Base-by-base conservation (phyloP, 179 eudicot species). In the Patellifolia procumbens region DNA sequence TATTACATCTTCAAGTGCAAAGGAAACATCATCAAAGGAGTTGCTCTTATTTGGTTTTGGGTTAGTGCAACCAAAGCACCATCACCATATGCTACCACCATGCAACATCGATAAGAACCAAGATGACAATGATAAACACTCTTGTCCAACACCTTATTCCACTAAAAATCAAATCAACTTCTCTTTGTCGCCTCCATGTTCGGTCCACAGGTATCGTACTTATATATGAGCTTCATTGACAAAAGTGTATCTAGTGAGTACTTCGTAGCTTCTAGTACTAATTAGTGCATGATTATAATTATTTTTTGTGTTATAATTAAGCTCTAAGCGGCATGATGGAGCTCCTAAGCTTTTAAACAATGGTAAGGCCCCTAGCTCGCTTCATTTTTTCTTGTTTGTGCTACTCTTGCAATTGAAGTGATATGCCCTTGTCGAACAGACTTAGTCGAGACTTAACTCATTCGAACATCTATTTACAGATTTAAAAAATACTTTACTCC, bases 361-460 rank as follows among this genome's bases (percentile, higher is more conserved):
- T 22, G 61, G 82, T 79, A 69, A 68, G 64, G 5, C 46, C 28
- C n/a, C n/a, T n/a, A n/a, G n/a, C n/a, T n/a, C n/a, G n/a, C n/a
- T n/a, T 22, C 24, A 7, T 28, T 13, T 64, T 43, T 39, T 53
- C 3, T 26, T 28, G 28, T 8, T 16, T 48, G 16, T 29, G 12
- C 22, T 9, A 2, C 7, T 22, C n/a, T n/a, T n/a, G n/a, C n/a
- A n/a, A n/a, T n/a, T n/a, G n/a, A n/a, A n/a, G n/a, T n/a, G n/a
- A n/a, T n/a, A n/a, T n/a, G n/a, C n/a, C n/a, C n/a, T 59, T 1
- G 26, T 7, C 20, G 31, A 61, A 29, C 39, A 32, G 16, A 61
- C 7, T 15, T 29, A 32, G 66, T 15, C 31, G 66, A 29, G 19
- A 31, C 66, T 32, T 61, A 15, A n/a, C 63, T 59, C 37, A 31